A percentile compares a stretch with the other conserved stretches of the same genome.
These are phyloP conservation scores for Desmodesmus armatus DNA, from an alignment of 139 green algal species.

Conservation along the genomic window DNA sequence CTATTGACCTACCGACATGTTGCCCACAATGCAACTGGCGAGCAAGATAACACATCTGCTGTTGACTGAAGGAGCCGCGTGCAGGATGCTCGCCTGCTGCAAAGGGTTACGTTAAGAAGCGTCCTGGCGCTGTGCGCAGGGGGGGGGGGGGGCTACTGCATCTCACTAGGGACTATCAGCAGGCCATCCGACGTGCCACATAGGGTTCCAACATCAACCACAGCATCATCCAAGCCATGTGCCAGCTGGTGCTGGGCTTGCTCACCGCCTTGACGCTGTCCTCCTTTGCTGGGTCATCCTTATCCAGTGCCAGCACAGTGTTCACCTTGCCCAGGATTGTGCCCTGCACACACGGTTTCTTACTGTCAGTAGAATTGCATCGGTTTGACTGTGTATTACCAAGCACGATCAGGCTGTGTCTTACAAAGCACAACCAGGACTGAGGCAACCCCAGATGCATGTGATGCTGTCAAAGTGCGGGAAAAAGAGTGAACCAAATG, in stretches of 20 bases:
- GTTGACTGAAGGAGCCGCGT: too few relatives aligned
- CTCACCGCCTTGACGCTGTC: conserved; percentile 52
- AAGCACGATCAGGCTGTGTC: too few relatives aligned
- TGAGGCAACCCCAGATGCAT: background rate
- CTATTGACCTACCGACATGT: too few relatives aligned
- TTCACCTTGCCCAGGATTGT: conserved; percentile 74
- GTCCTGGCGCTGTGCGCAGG: background rate
- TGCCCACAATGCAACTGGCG: background rate
- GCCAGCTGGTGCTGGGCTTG: background rate
- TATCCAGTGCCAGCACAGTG: conserved; percentile 64
- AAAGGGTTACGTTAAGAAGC: too few relatives aligned
- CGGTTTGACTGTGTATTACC: too few relatives aligned
- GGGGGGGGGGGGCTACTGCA: too few relatives aligned
- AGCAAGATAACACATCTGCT: too few relatives aligned
- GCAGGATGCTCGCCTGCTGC: too few relatives aligned
- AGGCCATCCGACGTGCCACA: background rate
- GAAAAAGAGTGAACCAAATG: too few relatives aligned
- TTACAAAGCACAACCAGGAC: background rate
- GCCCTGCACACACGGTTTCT: conserved; percentile 63
- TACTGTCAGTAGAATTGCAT: too few relatives aligned
- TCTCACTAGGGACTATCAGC: background rate
- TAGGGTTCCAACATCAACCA: background rate
- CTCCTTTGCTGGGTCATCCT: conserved; percentile 75
- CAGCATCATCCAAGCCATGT: too few relatives aligned
- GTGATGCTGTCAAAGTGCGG: too few relatives aligned